Base-by-base conservation (phyloP, 768 basidiomycete species). In the Termitomyces bulborhizus region DNA sequence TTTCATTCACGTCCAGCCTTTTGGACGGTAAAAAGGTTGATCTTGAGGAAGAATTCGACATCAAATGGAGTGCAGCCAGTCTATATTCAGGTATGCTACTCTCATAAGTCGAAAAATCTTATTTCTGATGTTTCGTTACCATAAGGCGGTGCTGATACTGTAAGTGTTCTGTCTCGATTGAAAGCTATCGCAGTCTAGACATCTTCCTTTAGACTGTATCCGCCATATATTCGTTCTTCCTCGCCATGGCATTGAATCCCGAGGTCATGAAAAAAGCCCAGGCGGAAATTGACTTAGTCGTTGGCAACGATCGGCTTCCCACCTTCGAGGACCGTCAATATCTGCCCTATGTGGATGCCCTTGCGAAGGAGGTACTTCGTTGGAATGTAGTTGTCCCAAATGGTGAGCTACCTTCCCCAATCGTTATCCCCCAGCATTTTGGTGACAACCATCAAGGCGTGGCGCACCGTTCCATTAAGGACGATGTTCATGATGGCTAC, bases 61-160 rank as follows among this genome's bases (percentile, higher is more conserved):
- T 88, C 55, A 88, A 85, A 65, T 86, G 85, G 82, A 80, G 84
- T 39, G 74, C 80, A 32, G 77, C 77, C n/a, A 79, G 81, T 42
- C 65, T 82, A 15, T 81, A 82, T 65, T 75, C 77, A 47, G 80
- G 79, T 79, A 57, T 42, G 47, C 40, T 51, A 29, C 37, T 32
- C 34, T 43, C 16, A 29, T 37, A 32, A 46, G 21, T 41, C 26
- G 26, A 6, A 27, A 50, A 39, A 3, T 41, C 7, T 48, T 0
- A 37, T 18, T 39, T 51, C 37, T 63, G 31, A 61, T 26, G 27
- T 15, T 21, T 55, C 53, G 41, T 55, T 55, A 56, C 29, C 45
- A 50, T 44, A 55, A 78, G 84, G 80, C 42, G 84, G 82, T 48
- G 76, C 81, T 59, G 81, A 82, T 66, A 81, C 81, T 37, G 81